Evolutionary conservation across 1,139 yeast genomes (phyloP).

Genomic region (Insectozyma bohioensis): DNA sequence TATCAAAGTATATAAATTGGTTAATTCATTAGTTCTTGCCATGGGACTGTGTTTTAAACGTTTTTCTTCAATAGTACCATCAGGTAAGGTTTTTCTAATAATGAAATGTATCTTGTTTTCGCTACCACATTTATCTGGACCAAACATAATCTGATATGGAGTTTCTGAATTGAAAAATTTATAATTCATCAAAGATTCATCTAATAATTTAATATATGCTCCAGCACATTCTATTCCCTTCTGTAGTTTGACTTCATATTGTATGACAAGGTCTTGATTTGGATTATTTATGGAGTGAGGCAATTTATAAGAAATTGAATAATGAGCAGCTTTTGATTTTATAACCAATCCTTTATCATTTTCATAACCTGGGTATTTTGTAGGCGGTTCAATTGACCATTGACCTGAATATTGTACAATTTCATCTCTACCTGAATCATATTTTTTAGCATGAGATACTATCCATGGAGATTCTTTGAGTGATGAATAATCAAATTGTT

Average conservation of each 20-base stretch:
- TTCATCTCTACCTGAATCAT: constrained; percentile 31
- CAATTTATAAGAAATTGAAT: constrained; percentile 69
- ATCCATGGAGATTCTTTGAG: constrained; percentile 58
- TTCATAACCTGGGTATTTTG: constrained; percentile 53
- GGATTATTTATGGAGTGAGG: constrained; percentile 54
- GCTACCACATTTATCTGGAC: constrained; percentile 89
- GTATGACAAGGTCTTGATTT: constrained; percentile 70
- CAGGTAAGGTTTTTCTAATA: constrained; percentile 56
- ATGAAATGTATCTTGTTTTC: constrained; percentile 80
- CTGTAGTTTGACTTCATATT: constrained; percentile 85
- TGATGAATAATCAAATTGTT: constrained; percentile 55
- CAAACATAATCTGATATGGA: constrained; percentile 87
- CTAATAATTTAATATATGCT: constrained; percentile 75
- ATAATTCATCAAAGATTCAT: constrained; percentile 22
- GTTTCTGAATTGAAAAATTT: constrained; percentile 43
- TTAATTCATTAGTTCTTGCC: constrained; percentile 56
- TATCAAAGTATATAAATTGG: constrained; percentile 74
- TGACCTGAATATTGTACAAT: constrained; percentile 59
- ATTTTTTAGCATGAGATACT: constrained; percentile 58
- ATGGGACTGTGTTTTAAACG: constrained; percentile 66
- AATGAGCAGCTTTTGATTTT: constrained; percentile 73
- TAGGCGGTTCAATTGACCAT: constrained; percentile 65
- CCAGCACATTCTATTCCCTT: constrained; percentile 82
- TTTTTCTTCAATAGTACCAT: constrained; percentile 63
- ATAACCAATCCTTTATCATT: constrained; percentile 75